phyloP scores from a whole-genome alignment of 2,329 filamentous ascomycete genomes.

The Apiospora rasikravindrae region DNA sequence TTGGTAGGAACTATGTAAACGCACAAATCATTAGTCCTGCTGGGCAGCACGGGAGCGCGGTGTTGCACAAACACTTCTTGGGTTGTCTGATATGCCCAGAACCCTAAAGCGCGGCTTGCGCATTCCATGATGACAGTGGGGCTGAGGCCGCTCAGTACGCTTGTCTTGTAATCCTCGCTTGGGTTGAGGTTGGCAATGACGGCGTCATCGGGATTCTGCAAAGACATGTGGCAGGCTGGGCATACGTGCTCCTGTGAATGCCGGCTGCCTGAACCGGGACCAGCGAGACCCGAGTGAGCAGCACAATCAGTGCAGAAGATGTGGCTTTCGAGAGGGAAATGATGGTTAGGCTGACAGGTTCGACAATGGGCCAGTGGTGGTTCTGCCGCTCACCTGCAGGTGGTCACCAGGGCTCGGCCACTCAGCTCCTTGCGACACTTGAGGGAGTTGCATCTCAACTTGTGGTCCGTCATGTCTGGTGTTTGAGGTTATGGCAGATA shows the following conservation, averaged over 20 bases:
- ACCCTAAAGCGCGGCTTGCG: constrained; percentile 76
- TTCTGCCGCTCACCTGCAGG: constrained; percentile 69
- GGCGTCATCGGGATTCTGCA: constrained; percentile 77
- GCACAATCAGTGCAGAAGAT: constrained; percentile 84
- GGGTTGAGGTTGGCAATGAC: constrained; percentile 75
- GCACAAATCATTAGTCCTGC: neutral
- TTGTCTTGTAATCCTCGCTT: constrained; percentile 88
- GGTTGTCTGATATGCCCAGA: constrained; percentile 85
- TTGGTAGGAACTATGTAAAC: constrained; percentile 69
- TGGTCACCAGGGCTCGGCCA: constrained; percentile 81
- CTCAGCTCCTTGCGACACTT: constrained; percentile 74
- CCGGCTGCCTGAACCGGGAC: constrained; percentile 48
- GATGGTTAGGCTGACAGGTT: neutral
- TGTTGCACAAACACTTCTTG: constrained; percentile 72
- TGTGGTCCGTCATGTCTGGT: constrained; percentile 67
- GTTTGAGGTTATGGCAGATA: neutral
- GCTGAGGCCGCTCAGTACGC: constrained; percentile 79
- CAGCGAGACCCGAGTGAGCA: constrained; percentile 65
- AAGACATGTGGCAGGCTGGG: constrained; percentile 74
- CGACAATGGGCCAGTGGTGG: neutral
- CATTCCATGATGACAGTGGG: constrained; percentile 87
- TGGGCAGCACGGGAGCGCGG: neutral
- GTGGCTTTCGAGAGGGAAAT: constrained; percentile 62
- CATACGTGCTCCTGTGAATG: constrained; percentile 60
- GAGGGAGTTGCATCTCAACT: constrained; percentile 78